Base-by-base conservation (phyloP, 129 eudicot genomes). In the Silybum marianum region DNA sequence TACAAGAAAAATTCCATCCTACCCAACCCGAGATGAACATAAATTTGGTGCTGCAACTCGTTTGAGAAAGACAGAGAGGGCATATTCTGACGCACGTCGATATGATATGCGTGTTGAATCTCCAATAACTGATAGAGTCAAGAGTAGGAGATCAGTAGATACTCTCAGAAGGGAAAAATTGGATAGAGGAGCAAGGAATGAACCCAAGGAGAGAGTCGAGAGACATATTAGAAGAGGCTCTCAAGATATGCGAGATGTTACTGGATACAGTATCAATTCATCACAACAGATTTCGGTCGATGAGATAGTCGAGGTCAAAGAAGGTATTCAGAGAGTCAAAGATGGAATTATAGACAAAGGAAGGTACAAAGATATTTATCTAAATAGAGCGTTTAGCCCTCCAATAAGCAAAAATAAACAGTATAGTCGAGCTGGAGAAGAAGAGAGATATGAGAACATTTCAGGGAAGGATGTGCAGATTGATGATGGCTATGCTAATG, bases 21-120 rank as follows among this genome's bases (percentile, higher is more conserved):
- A 81, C 80, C 48, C 83, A 25, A 18, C 36, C 16, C 77, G 74
- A 1, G 91, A 74, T 38, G 86, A 85, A 67, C 83, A 39, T 1
- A 85, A 83, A 46, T 12, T 69, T 40, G 84, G 88, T 73, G 40
- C 88, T 83, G 74, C 85, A 68, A 65, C 66, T 26, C 72, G 89
- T 16, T 76, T 75, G 5, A 87, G 77, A 83, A 90, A 77, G 84
- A 78, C 91, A 7, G 92, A 82, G 54, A 85, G 92, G 84, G 84
- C 91, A 9, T 87, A 85, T 81, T 93, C 95, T 22, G 97, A 93
- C 74, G 44, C 79, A 11, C 79, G 83, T 11, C 69, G 80, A 54
- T 84, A 88, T 25, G 69, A 87, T 32, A 18, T 83, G 36, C 84
- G 71, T 65, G 85, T 83, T 16, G 92, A 91, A 51, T 86, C 84